These are phyloP conservation scores for Gnomoniopsis smithogilvyi DNA, from an alignment of 2,329 filamentous ascomycete genomes.

Conservation along the genomic window DNA sequence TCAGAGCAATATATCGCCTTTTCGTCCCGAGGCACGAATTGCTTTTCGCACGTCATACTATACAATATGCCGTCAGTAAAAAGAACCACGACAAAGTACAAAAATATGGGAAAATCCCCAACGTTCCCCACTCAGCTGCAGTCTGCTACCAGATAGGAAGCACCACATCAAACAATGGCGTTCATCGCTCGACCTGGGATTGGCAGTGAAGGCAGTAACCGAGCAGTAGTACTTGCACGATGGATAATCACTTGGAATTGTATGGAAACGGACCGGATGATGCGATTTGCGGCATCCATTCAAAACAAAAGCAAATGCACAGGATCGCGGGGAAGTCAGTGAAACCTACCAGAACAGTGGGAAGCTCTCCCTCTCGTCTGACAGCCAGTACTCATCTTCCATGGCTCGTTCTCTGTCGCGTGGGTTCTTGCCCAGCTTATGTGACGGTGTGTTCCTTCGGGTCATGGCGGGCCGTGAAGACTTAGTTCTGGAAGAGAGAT, in stretches of 20 bases:
- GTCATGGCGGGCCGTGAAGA: slow-evolving; percentile 40
- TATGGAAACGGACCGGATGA: neutral
- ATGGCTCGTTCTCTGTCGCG: slow-evolving; percentile 49
- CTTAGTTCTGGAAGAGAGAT: slow-evolving; percentile 43
- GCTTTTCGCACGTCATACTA: slow-evolving; percentile 67
- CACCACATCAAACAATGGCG: slow-evolving; percentile 31
- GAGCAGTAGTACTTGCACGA: neutral
- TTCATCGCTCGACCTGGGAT: slow-evolving; percentile 25
- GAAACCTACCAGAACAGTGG: slow-evolving; percentile 61
- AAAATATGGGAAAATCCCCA: slow-evolving; percentile 26
- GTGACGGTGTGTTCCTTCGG: slow-evolving; percentile 37
- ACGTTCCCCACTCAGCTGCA: neutral
- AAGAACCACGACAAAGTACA: slow-evolving; percentile 9
- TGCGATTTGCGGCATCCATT: slow-evolving; percentile 13
- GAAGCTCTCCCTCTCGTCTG: slow-evolving; percentile 60
- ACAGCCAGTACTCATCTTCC: slow-evolving; percentile 43
- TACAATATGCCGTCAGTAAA: slow-evolving; percentile 26
- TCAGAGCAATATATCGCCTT: slow-evolving; percentile 62
- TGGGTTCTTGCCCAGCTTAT: slow-evolving; percentile 49
- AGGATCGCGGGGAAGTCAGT: neutral
- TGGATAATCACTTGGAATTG: neutral
- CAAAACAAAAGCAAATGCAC: slow-evolving; percentile 1
- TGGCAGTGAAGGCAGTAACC: slow-evolving; percentile 8
- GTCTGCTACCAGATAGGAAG: slow-evolving; percentile 14
- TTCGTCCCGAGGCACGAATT: slow-evolving; percentile 58